phyloP scores from a whole-genome alignment of 305 asterid genomes.

The Fraxinus baroniana region DNA sequence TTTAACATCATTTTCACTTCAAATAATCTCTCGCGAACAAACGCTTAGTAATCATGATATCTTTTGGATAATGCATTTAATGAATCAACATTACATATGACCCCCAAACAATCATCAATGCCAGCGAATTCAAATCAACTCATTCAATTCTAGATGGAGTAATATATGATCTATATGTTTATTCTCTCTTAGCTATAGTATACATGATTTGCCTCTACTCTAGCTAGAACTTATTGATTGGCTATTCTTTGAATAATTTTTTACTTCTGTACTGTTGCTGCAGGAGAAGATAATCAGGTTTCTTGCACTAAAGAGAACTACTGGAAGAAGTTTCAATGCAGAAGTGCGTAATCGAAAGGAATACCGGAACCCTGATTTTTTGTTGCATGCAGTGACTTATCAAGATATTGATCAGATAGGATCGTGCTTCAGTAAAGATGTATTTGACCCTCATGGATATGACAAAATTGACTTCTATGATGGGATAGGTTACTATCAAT shows the following conservation, averaged over 20 bases:
- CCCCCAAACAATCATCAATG: not conserved
- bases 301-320: slow-evolving; percentile 58
- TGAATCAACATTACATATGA: not conserved
- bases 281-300: slow-evolving; percentile 73
- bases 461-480: slow-evolving; percentile 86
- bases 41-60: not conserved
- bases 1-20: not conserved
- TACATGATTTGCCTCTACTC: not conserved
- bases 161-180: not conserved
- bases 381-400: slow-evolving; percentile 90
- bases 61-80: not conserved
- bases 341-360: slow-evolving; percentile 94
- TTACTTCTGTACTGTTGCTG: slow-evolving; percentile 22
- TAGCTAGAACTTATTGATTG: not conserved
- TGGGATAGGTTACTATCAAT: slow-evolving; percentile 61
- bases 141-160: not conserved
- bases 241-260: not conserved
- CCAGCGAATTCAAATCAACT: not conserved
- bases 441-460: slow-evolving; percentile 96
- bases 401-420: slow-evolving; percentile 94
- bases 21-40: not conserved
- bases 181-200: not conserved
- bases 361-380: slow-evolving; percentile 91
- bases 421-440: slow-evolving; percentile 87
- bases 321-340: slow-evolving; percentile 82